These are phyloP conservation scores for Anethum foeniculum DNA, from an alignment of 140 eudicot species.

Conservation along the genomic window DNA sequence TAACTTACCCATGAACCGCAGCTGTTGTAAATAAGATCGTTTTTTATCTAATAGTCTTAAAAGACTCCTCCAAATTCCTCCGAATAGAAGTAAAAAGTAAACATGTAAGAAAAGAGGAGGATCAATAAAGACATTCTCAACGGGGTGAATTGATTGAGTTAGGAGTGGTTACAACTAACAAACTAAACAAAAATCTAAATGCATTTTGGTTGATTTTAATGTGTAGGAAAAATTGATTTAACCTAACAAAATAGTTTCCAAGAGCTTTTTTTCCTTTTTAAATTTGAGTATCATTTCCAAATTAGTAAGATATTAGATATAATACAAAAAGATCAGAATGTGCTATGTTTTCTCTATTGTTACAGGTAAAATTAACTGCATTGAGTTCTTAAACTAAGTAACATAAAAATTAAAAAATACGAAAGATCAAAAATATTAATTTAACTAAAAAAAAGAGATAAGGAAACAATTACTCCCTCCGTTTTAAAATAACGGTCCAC, in stretches of 20 bases:
- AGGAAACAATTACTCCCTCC: no score
- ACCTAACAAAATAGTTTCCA: neutral
- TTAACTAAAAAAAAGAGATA: no score
- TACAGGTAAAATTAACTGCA: neutral
- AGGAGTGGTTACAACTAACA: neutral
- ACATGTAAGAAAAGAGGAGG: neutral
- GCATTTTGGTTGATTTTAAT: neutral
- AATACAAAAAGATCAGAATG: neutral
- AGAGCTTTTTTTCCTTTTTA: neutral
- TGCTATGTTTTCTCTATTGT: neutral
- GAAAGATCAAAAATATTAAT: neutral
- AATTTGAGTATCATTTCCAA: neutral
- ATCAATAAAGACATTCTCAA: neutral
- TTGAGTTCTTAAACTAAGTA: neutral
- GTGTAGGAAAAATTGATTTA: neutral
- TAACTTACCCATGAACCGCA: slow-evolving; percentile 93
- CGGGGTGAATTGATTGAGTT: neutral
- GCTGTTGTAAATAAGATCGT: slow-evolving; percentile 90
- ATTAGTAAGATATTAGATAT: neutral
- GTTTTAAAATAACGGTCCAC: no score
- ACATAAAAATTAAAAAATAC: neutral
- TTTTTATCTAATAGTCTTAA: slow-evolving; percentile 70
- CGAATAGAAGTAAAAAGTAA: neutral
- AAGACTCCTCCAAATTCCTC: slow-evolving; percentile 78
- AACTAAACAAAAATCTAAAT: neutral